Conservation (phyloP, 441 rosid species). For the Mallotus japonicus region DNA sequence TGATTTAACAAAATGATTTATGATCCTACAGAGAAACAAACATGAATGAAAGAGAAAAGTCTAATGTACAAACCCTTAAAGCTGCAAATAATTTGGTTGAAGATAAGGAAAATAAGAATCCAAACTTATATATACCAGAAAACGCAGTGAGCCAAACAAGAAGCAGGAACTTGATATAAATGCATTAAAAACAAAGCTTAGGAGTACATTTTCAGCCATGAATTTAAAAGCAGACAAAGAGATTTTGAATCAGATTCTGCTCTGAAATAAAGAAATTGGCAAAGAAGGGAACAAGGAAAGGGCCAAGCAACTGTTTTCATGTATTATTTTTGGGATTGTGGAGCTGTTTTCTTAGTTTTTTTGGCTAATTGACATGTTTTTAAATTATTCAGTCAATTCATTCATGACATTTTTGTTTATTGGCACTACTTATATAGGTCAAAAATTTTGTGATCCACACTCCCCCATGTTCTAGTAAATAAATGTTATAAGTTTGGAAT, state of each 20-base stretch:
- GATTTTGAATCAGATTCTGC: slow-evolving; percentile 27
- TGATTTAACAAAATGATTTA: too few species aligned
- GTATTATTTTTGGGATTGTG: too few species aligned
- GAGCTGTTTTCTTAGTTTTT: too few species aligned
- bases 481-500: too few species aligned
- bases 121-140: slow-evolving; percentile 10
- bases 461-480: too few species aligned
- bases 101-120: slow-evolving; percentile 28
- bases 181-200: slow-evolving; percentile 18
- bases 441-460: background rate
- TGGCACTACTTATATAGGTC: too few species aligned
- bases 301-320: too few species aligned
- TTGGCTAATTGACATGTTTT: too few species aligned
- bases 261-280: slow-evolving; percentile 27
- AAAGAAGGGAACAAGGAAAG: slow-evolving; percentile 25
- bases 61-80: background rate
- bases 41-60: slow-evolving; percentile 15
- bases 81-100: slow-evolving; percentile 1
- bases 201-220: too few species aligned
- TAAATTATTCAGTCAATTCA: too few species aligned
- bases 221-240: too few species aligned
- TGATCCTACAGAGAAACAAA: slow-evolving; percentile 9
- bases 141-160: slow-evolving; percentile 8
- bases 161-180: background rate
- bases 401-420: background rate